Evolutionary conservation across 2,329 filamentous ascomycete genomes (phyloP).

Genomic region (Ceratocystis papillata): DNA sequence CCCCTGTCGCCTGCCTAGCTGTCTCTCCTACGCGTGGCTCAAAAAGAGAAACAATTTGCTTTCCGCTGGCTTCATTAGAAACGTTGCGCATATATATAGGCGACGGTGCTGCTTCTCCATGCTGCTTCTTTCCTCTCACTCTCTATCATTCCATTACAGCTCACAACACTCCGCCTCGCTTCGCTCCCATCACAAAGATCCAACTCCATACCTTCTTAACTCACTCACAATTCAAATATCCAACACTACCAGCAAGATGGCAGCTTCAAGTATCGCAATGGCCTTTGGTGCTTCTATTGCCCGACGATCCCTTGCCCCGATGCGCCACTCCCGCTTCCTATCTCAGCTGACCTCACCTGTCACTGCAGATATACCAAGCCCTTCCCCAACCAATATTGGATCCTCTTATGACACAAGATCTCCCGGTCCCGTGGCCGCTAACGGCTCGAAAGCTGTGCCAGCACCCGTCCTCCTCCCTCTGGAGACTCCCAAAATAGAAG

Average conservation of each 20-base stretch:
- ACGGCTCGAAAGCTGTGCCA: neutral
- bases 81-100: too few relatives aligned
- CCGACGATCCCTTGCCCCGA: neutral
- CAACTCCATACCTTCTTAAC: too few relatives aligned
- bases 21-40: too few relatives aligned
- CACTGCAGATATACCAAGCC: neutral
- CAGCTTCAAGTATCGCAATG: neutral
- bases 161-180: too few relatives aligned
- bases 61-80: too few relatives aligned
- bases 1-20: too few relatives aligned
- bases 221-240: too few relatives aligned
- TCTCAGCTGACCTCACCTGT: neutral
- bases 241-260: neutral
- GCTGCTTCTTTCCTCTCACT: too few relatives aligned
- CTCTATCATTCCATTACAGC: too few relatives aligned
- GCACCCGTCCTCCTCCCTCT: neutral
- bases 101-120: too few relatives aligned
- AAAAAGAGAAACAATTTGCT: too few relatives aligned
- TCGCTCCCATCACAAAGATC: too few relatives aligned
- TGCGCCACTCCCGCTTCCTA: neutral
- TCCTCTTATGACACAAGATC: neutral
- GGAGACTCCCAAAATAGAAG: neutral
- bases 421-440: neutral
- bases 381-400: neutral
- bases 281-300: neutral